These are phyloP conservation scores for Aspergillus bombycis DNA, from an alignment of 2,329 filamentous ascomycete genomes.

Conservation along the genomic window DNA sequence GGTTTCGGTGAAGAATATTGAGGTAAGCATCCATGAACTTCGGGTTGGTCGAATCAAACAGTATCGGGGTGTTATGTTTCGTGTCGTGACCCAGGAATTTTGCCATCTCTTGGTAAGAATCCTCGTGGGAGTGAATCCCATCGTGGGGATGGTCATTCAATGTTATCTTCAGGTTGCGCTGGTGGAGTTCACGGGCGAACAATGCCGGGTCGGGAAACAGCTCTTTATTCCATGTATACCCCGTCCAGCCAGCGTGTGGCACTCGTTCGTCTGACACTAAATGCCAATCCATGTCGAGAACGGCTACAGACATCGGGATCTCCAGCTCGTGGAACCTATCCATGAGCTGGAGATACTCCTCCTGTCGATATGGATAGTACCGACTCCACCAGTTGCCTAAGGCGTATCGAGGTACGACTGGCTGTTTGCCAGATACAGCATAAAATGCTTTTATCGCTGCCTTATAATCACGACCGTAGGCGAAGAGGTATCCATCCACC, in stretches of 20 bases:
- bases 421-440: conserved; percentile 59
- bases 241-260: conserved; percentile 60
- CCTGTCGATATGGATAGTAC: conserved; percentile 61
- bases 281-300: conserved; percentile 71
- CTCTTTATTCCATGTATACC: conserved; percentile 64
- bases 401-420: conserved; percentile 59
- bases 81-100: conserved; percentile 57
- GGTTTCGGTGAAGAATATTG: conserved; percentile 57
- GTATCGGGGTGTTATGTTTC: conserved; percentile 52
- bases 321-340: conserved; percentile 55
- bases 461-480: conserved; percentile 61
- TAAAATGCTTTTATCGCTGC: conserved; percentile 60
- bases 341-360: conserved; percentile 62
- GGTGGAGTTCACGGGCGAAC: conserved; percentile 57
- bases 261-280: conserved; percentile 53
- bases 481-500: conserved; percentile 63
- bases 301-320: conserved; percentile 62
- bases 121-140: conserved; percentile 61
- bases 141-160: conserved; percentile 67
- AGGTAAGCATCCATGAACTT: conserved; percentile 63
- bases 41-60: conserved; percentile 59
- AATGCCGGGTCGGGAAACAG: conserved; percentile 59
- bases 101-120: conserved; percentile 60
- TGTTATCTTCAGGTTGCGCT: conserved; percentile 56
- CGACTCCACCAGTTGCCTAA: conserved; percentile 70